Evolutionary conservation across 2,329 filamentous ascomycete genomes (phyloP).

Genomic region (Periconia sp.): DNA sequence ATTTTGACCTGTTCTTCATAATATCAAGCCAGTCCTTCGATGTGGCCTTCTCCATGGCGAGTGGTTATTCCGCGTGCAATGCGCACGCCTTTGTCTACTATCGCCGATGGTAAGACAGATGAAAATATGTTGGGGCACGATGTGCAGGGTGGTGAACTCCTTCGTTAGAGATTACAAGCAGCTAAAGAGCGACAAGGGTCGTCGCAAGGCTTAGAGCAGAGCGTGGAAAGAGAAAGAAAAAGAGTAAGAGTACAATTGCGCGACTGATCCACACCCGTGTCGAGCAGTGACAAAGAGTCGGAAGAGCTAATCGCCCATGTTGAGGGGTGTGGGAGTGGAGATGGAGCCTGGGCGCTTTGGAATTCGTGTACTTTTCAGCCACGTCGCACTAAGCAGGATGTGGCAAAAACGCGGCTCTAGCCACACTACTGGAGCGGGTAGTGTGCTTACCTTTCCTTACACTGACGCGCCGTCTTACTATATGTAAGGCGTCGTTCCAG

Average conservation of each 20-base stretch:
- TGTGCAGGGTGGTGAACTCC: no score
- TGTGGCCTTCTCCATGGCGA: conserved; percentile 19
- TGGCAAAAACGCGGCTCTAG: no score
- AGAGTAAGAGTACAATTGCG: not conserved
- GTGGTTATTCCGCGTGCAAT: not conserved
- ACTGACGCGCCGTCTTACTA: no score
- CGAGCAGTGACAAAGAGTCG: not conserved
- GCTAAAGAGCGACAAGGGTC: no score
- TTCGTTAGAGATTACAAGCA: no score
- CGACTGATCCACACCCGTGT: not conserved
- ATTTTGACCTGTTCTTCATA: conserved; percentile 43
- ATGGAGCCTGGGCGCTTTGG: conserved; percentile 16
- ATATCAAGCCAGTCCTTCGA: conserved; percentile 46
- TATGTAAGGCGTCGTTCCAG: no score
- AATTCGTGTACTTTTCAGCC: conserved; percentile 22
- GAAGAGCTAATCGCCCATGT: no score
- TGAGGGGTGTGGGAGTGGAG: conserved; percentile 15
- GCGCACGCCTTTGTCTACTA: not conserved
- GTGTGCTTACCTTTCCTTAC: no score
- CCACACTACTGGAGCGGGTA: no score
- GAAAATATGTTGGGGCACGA: no score
- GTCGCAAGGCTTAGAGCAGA: no score
- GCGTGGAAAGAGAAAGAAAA: not conserved
- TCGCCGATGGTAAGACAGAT: not conserved
- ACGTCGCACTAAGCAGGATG: conserved; percentile 14